Percentiles rank a stretch among this genome's conserved stretches.
These are phyloP conservation scores for Aureobasidium subglaciale DNA, from an alignment of 2,329 filamentous ascomycete species.

Conservation along the genomic window DNA sequence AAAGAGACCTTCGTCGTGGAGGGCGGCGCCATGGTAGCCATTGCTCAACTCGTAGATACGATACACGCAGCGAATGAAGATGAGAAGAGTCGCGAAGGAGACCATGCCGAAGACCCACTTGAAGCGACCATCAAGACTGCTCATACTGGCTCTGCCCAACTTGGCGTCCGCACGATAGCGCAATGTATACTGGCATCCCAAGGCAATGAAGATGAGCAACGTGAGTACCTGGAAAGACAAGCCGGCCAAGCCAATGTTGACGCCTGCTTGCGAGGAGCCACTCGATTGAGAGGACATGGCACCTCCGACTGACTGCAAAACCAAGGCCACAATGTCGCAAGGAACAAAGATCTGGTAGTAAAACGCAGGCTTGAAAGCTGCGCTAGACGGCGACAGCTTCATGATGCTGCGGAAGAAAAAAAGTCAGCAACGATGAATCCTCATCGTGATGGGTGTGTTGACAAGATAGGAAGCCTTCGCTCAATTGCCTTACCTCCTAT, in stretches of 20 bases:
- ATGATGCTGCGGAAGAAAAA: conserved; percentile 17
- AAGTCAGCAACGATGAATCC: no score
- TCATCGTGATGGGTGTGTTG: no score
- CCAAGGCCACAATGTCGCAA: conserved; percentile 54
- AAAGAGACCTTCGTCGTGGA: conserved; percentile 17
- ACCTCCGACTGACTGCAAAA: conserved; percentile 52
- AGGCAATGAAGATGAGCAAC: conserved; percentile 47
- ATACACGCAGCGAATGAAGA: conserved; percentile 57
- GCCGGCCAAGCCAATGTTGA: conserved; percentile 59
- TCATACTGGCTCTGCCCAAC: not conserved
- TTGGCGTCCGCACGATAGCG: not conserved
- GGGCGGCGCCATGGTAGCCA: conserved; percentile 52
- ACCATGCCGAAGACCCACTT: conserved; percentile 48
- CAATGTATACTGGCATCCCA: conserved; percentile 44
- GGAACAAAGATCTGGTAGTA: conserved; percentile 47
- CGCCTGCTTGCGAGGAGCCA: conserved; percentile 34
- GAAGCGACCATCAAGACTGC: conserved; percentile 34
- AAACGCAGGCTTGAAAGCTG: conserved; percentile 19
- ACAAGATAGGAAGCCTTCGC: no score
- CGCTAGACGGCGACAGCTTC: conserved; percentile 17
- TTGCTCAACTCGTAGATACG: conserved; percentile 57
- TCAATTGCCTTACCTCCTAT: not conserved
- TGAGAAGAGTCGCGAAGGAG: conserved; percentile 50
- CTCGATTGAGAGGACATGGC: conserved; percentile 32
- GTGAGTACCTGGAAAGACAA: conserved; percentile 55